These are phyloP conservation scores for Rhipidocladum racemiflorum DNA, from an alignment of 176 grass and related monocot genomes.

Conservation along the genomic window DNA sequence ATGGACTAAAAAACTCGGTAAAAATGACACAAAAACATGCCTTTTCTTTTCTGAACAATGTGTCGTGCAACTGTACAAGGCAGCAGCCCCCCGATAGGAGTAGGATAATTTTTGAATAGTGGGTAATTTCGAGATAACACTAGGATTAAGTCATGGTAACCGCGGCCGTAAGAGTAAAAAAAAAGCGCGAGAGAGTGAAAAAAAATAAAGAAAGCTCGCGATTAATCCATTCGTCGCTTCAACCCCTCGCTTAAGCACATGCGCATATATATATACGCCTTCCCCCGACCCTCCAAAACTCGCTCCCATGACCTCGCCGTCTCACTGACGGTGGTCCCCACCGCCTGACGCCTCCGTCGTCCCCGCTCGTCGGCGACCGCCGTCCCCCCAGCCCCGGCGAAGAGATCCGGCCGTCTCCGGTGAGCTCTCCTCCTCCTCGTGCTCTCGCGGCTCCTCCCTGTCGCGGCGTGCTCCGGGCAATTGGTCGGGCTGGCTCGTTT, in stretches of 20 bases:
- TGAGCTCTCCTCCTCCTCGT: neutral
- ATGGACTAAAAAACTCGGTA: neutral
- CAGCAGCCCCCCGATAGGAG: neutral
- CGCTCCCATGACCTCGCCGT: constrained; percentile 30
- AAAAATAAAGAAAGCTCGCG: neutral
- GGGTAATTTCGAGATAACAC: constrained; percentile 29
- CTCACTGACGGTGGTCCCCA: constrained; percentile 56
- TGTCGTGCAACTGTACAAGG: neutral
- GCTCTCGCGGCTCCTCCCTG: neutral
- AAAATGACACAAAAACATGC: no score
- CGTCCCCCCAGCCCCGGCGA: neutral
- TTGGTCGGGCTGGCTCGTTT: neutral
- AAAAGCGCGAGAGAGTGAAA: neutral
- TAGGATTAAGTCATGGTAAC: constrained; percentile 25
- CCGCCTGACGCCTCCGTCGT: constrained; percentile 33
- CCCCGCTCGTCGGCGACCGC: constrained; percentile 23
- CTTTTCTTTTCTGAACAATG: neutral
- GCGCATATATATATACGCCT: constrained; percentile 44
- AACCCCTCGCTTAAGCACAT: constrained; percentile 4
- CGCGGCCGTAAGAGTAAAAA: constrained; percentile 30
- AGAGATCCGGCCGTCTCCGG: constrained; percentile 29
- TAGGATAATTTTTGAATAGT: neutral
- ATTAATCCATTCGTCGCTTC: constrained; percentile 30
- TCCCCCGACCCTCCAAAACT: constrained; percentile 20
- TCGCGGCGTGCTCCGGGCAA: neutral